These are phyloP conservation scores for Flammula alnicola DNA, from an alignment of 1,284 basidiomycete genomes.

Conservation along the genomic window DNA sequence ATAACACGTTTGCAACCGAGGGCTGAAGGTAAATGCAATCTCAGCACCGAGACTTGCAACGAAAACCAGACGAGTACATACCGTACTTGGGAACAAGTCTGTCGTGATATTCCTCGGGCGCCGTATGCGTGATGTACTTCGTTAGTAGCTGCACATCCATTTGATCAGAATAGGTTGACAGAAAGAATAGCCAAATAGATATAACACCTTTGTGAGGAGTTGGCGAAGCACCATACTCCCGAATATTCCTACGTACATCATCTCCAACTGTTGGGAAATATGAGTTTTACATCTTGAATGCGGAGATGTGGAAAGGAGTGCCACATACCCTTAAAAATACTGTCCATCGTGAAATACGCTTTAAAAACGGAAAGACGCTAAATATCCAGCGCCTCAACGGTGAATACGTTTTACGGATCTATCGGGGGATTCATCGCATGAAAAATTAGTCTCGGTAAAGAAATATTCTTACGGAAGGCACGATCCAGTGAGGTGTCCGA, in stretches of 20 bases:
- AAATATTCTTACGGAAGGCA: conserved; percentile 38
- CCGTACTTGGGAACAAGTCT: conserved; percentile 39
- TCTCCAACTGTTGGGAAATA: conserved; percentile 29
- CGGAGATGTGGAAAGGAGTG: not conserved
- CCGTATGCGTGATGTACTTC: conserved; percentile 38
- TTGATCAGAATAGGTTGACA: not conserved
- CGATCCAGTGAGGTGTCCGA: conserved; percentile 50
- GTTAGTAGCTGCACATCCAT: conserved; percentile 28
- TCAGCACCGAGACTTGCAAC: not conserved
- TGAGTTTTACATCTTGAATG: not conserved
- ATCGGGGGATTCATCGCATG: not conserved
- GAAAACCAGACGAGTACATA: not conserved
- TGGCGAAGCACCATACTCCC: conserved; percentile 20
- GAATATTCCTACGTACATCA: conserved; percentile 33
- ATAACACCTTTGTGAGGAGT: conserved; percentile 22
- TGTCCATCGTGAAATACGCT: conserved; percentile 38
- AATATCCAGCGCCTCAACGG: conserved; percentile 39
- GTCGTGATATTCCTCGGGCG: conserved; percentile 45
- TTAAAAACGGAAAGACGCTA: conserved; percentile 43
- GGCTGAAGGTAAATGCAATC: conserved; percentile 15
- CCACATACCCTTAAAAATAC: conserved; percentile 35
- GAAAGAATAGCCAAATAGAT: not conserved
- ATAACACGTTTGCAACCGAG: conserved; percentile 36
- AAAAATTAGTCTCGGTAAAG: not conserved
- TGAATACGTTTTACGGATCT: conserved; percentile 39